Base-by-base conservation (phyloP, 192 early-diverging fungal species). In the Mortierella alpina region DNA sequence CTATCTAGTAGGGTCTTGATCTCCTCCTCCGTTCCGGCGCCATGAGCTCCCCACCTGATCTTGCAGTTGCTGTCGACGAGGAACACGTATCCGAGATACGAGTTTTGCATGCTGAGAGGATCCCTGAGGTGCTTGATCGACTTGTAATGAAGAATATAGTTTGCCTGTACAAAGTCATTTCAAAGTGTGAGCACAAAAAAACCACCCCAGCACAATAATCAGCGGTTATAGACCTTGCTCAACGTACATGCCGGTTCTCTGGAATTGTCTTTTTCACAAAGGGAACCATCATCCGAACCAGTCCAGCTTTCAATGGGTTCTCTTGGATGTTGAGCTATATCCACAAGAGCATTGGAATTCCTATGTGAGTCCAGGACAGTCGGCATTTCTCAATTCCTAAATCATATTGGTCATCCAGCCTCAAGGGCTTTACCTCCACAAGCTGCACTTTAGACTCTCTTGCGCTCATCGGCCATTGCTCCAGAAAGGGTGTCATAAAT, bases 41-140 rank as follows among this genome's bases (percentile, higher is more conserved):
- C 88, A 46, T 90, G 87, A 12, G 88, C 87, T 1, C 78, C 74
- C 88, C 88, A 90, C 50, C 88, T 68, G n/a, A 90, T 86, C 48
- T 85, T 85, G 64, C 88, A 88, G 51, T 90, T 75, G 59, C 75
- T 60, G 54, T 90, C 88, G 31, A 90, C 73, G 52, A 90, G 62
- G 62, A 84, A 90, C 5, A 85, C 82, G 57, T 90, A 90, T 2
- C 88, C 88, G 47, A 88, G 73, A 60, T 87, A 88, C 18, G 85
- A 77, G 58, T 90, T 90, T 40, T 72, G 79, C 85, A 90, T 87
- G 50, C 83, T 84, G 50, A 90, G 59, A 13, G 76, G 82, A 47
- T 84, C 83, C 18, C 73, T 62, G 10, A 85, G 65, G 39, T 68
- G 77, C 22, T 71, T 83, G 64, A 89, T 89, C 48, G 86, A 84